Conservation (phyloP, 2,329 filamentous ascomycete genomes). For the Helicocarpus griseus region DNA sequence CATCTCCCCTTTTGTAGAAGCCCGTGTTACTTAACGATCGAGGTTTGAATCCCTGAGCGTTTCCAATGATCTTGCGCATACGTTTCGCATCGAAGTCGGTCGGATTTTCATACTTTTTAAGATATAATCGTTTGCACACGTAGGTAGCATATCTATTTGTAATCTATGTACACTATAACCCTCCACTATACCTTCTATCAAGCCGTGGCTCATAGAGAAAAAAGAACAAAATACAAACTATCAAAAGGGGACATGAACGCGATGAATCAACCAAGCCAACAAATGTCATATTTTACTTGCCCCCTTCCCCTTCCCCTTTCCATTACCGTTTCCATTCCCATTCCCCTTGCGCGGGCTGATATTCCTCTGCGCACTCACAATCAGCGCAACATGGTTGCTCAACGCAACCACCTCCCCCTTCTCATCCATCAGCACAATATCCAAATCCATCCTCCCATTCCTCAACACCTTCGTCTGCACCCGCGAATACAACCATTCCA, state of each 20-base stretch:
- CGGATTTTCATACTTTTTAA: too few relatives aligned
- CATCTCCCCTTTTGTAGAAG: too few relatives aligned
- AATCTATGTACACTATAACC: too few relatives aligned
- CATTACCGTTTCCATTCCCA: slow-evolving; percentile 13
- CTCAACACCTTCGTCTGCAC: slow-evolving; percentile 56
- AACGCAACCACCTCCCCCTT: slow-evolving; percentile 56
- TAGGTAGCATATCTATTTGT: too few relatives aligned
- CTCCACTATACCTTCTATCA: too few relatives aligned
- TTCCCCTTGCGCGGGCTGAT: slow-evolving; percentile 36
- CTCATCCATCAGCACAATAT: slow-evolving; percentile 58
- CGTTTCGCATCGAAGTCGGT: too few relatives aligned
- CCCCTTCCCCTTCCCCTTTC: slow-evolving; percentile 12
- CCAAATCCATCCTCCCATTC: slow-evolving; percentile 65
- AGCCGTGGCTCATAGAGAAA: too few relatives aligned
- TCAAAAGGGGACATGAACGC: neutral
- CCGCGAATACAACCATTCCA: slow-evolving; percentile 62
- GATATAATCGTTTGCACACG: too few relatives aligned
- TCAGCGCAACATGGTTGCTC: slow-evolving; percentile 58
- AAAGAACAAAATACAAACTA: too few relatives aligned
- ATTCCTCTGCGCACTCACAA: slow-evolving; percentile 56
- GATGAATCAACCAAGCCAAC: neutral
- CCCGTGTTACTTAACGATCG: too few relatives aligned
- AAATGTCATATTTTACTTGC: slow-evolving; percentile 10
- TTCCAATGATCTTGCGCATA: too few relatives aligned
- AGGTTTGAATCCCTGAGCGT: too few relatives aligned